Evolutionary conservation across 257 asterid genomes (phyloP).

Genomic region (Jasminum sambac): DNA sequence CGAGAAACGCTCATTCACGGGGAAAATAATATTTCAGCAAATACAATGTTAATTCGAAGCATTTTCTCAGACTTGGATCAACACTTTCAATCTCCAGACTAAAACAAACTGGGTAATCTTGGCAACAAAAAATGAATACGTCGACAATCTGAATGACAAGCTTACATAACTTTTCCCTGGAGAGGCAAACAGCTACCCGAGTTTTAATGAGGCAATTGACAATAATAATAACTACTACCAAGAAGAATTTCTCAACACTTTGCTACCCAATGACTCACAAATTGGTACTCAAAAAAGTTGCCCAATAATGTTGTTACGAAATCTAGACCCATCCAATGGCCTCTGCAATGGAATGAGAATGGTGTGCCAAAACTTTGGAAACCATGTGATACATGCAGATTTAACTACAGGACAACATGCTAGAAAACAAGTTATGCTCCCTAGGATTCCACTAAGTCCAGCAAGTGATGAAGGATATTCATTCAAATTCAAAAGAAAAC

Average conservation of each 20-base stretch:
- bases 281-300: neutral
- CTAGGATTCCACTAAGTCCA: too few species aligned
- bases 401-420: too few species aligned
- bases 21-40: too few species aligned
- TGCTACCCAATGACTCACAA: neutral
- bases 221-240: neutral
- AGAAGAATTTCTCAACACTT: neutral
- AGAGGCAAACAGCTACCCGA: neutral
- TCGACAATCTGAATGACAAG: neutral
- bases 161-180: neutral
- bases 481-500: conserved; percentile 8
- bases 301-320: too few species aligned
- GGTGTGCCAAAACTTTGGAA: neutral
- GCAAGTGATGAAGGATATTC: too few species aligned
- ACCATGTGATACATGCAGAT: too few species aligned
- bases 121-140: neutral
- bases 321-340: neutral
- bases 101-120: too few species aligned
- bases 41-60: too few species aligned
- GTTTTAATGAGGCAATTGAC: neutral
- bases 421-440: too few species aligned
- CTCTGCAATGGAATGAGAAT: neutral
- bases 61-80: too few species aligned
- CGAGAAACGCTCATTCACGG: too few species aligned
- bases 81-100: too few species aligned